phyloP scores from a whole-genome alignment of 2,329 filamentous ascomycete species.

The Tolypocladium endophyticum region DNA sequence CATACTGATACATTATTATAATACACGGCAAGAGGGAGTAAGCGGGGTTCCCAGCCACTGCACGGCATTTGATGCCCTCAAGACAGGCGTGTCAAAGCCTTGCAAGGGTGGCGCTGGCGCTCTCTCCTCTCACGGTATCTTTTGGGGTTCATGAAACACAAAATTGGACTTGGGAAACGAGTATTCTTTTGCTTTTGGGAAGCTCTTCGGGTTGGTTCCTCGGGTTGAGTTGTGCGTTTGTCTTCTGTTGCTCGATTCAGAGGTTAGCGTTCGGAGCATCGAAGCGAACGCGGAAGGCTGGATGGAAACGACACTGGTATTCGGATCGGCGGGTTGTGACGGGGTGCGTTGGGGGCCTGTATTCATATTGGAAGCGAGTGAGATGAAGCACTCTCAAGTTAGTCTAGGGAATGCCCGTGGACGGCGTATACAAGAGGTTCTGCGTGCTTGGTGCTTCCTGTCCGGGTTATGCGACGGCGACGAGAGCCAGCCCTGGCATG shows the following conservation, averaged over 20 bases:
- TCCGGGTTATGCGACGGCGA: neutral
- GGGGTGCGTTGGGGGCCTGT: neutral
- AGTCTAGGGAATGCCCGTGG: neutral
- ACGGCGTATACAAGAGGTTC: neutral
- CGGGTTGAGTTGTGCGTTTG: neutral
- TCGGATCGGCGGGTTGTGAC: neutral
- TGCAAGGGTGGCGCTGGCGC: neutral
- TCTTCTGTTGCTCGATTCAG: neutral
- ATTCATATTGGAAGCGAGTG: neutral
- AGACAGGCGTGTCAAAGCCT: neutral
- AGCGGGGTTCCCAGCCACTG: neutral
- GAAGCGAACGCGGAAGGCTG: neutral
- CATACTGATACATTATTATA: slow-evolving; percentile 11
- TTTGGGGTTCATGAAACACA: neutral
- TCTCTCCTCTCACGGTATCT: neutral
- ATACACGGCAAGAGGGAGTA: slow-evolving; percentile 2
- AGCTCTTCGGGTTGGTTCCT: neutral
- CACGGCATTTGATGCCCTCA: neutral
- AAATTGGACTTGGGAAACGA: neutral
- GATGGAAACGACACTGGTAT: neutral
- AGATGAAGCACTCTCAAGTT: neutral
- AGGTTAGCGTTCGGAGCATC: neutral
- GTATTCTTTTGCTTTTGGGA: neutral
- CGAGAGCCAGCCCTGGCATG: too few relatives aligned
- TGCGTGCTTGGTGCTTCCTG: neutral